Base-by-base conservation (phyloP, 2,329 filamentous ascomycete genomes). In the Ophiocordyceps camponoti-floridani region DNA sequence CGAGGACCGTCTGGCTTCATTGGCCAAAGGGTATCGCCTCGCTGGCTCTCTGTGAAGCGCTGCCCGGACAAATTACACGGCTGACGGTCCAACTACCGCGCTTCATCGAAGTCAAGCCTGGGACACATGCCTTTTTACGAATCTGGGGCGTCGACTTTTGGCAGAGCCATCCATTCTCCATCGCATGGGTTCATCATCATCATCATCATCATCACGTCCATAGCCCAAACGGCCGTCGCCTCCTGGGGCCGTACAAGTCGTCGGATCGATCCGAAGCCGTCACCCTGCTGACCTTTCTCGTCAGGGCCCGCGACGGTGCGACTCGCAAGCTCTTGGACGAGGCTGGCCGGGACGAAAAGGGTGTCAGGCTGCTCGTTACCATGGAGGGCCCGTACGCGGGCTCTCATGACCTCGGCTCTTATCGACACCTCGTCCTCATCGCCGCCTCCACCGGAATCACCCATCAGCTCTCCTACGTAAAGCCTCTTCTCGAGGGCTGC, bases 381-480 rank as follows among this genome's bases (percentile, higher is more conserved):
- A 76, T 93, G 48, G 91, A 96, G 63, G 91, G 91, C 0, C 89
- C 89, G 0, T 96, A 96, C 58, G 80, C 77, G 4, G 80, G 79
- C 40, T 81, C 86, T 57, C 82, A 94, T 62, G 79, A 77, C 48
- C 79, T 95, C 50, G 80, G 87, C 61, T 95, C 87, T 9, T 96
- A 95, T 62, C 89, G 91, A 37, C 89, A 91, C 42, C 78, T 81
- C 42, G 75, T 98, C 50, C 79, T 98, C 47, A 87, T 95, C 57
- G 88, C 88, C 12, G 88, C 87, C 46, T 84, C 89, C 46, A 87
- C 91, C 4, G 91, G 91, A 48, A 96, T 98, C 62, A 94, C 89
- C 1, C 89, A 96, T 61, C 86, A 94, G 59, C 76, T 96, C 26
- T 84, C 86, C 33, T 94, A 93, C 60, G 73, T 95, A 10, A 80